Conservation (phyloP, 1,284 basidiomycete species). For the Bjerkandera adusta region DNA sequence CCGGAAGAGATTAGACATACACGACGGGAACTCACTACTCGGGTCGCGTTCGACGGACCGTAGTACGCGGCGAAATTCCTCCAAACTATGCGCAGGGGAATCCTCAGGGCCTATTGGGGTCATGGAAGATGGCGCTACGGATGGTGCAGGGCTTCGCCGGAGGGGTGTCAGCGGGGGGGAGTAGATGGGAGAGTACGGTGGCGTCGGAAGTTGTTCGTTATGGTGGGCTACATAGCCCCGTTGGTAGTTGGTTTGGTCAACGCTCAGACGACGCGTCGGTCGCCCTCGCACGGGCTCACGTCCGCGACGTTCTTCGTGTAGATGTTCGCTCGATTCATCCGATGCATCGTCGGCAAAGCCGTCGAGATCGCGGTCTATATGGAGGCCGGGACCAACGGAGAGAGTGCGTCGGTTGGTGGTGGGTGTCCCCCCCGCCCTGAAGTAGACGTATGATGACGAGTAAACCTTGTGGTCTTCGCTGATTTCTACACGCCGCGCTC, state of each 20-base stretch:
- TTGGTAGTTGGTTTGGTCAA: conserved; percentile 33
- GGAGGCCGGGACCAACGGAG: conserved; percentile 78
- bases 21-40: conserved; percentile 17
- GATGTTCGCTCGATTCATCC: conserved; percentile 24
- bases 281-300: conserved; percentile 13
- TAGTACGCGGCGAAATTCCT: conserved; percentile 19
- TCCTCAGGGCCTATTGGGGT: conserved; percentile 21
- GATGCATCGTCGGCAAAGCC: conserved; percentile 40
- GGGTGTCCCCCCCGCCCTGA: conserved; percentile 47
- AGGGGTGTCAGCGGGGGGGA: conserved; percentile 21
- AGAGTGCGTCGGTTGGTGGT: conserved; percentile 50
- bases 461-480: conserved; percentile 81
- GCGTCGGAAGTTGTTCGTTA: conserved; percentile 23
- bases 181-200: conserved; percentile 32
- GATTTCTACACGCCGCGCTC: conserved; percentile 76
- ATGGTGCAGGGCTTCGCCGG: conserved; percentile 21
- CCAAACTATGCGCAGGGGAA: conserved; percentile 19
- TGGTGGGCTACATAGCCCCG: conserved; percentile 28
- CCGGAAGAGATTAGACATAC: not conserved
- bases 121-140: conserved; percentile 20
- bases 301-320: conserved; percentile 15
- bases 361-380: conserved; percentile 33
- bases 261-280: conserved; percentile 28
- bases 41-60: conserved; percentile 18
- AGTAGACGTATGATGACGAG: conserved; percentile 73